Evolutionary conservation across 2,329 filamentous ascomycete genomes (phyloP).

Genomic region (Fusarium sp.): DNA sequence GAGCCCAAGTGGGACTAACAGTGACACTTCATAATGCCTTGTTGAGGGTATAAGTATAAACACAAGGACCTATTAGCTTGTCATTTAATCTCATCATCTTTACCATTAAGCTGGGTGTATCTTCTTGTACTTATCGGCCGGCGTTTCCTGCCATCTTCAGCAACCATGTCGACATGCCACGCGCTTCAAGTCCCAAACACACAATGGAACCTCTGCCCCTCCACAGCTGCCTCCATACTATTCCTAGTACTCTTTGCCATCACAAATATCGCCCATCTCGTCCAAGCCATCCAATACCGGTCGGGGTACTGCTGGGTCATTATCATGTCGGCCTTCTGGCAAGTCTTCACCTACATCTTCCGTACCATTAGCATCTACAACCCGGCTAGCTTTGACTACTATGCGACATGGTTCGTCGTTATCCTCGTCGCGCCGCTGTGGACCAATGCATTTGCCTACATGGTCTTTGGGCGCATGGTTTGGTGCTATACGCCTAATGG

Average conservation of each 20-base stretch:
- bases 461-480: neutral
- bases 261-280: neutral
- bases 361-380: neutral
- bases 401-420: neutral
- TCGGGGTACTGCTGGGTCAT: neutral
- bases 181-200: neutral
- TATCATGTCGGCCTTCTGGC: neutral
- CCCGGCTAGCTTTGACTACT: neutral
- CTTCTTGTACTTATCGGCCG: fast-evolving
- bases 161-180: neutral
- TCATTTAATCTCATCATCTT: fast-evolving
- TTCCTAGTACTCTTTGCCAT: neutral
- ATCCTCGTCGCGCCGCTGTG: neutral
- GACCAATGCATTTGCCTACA: neutral
- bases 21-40: neutral
- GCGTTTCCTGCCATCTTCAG: fast-evolving
- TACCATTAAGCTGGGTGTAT: fast-evolving
- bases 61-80: neutral
- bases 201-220: neutral
- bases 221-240: neutral
- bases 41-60: neutral
- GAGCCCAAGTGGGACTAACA: too few relatives aligned
- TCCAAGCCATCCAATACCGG: neutral
- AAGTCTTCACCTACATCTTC: neutral
- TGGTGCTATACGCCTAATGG: neutral